Evolutionary conservation across 2,329 filamentous ascomycete species (phyloP).

Genomic region (Exophiala sp.): DNA sequence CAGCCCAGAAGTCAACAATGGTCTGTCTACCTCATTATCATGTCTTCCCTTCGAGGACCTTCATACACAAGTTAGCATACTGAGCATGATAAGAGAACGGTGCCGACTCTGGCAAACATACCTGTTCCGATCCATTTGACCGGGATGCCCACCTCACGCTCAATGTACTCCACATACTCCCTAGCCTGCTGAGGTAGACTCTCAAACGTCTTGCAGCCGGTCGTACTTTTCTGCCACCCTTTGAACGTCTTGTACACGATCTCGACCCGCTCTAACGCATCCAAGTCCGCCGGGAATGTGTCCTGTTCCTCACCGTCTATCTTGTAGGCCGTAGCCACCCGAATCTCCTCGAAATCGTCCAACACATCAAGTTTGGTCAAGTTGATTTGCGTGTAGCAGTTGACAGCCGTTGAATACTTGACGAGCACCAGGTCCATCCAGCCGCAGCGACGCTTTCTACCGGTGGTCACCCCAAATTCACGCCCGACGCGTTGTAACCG

Average conservation of each 20-base stretch:
- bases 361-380: constrained; percentile 64
- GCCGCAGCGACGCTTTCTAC: constrained; percentile 60
- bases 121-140: constrained; percentile 62
- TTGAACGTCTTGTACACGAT: constrained; percentile 58
- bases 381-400: constrained; percentile 56
- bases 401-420: constrained; percentile 57
- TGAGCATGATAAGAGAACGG: background rate
- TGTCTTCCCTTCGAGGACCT: constrained; percentile 57
- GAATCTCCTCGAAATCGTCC: constrained; percentile 61
- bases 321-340: constrained; percentile 57
- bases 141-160: constrained; percentile 53
- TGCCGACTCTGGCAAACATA: background rate
- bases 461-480: constrained; percentile 58
- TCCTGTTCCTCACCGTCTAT: constrained; percentile 50
- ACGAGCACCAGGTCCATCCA: constrained; percentile 65
- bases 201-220: constrained; percentile 54
- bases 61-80: background rate
- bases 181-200: constrained; percentile 56
- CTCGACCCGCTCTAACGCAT: constrained; percentile 47
- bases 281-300: constrained; percentile 57
- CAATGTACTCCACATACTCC: constrained; percentile 61
- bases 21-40: constrained; percentile 49
- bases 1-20: background rate
- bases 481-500: constrained; percentile 49
- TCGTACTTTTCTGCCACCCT: constrained; percentile 61